Evolutionary conservation across 148 eudicot species (phyloP).

Genomic region (Silene latifolia): DNA sequence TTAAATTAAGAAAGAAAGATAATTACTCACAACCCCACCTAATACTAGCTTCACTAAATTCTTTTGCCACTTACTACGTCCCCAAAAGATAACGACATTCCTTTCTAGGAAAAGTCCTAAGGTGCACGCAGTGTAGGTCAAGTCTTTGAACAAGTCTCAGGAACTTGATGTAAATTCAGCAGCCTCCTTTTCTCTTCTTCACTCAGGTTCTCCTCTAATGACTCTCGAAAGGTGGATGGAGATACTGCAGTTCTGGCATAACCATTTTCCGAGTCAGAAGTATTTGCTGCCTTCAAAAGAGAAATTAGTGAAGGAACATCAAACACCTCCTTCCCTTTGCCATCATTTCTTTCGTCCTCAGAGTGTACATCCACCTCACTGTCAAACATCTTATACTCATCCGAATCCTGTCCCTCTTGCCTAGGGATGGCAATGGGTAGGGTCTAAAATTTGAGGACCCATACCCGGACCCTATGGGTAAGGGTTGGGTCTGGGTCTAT

Average conservation of each 20-base stretch:
- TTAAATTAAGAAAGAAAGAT: too few relatives aligned
- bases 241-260: slow-evolving; percentile 48
- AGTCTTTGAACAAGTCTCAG: slow-evolving; percentile 81
- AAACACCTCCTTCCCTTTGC: slow-evolving; percentile 68
- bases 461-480: too few relatives aligned
- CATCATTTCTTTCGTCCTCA: slow-evolving; percentile 70
- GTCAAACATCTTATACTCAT: slow-evolving; percentile 26
- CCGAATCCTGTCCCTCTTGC: neutral
- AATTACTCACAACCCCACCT: too few relatives aligned
- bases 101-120: too few relatives aligned
- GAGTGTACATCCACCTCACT: slow-evolving; percentile 78
- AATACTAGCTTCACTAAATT: too few relatives aligned
- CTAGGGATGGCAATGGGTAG: too few relatives aligned
- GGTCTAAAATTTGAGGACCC: too few relatives aligned
- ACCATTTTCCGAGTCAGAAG: slow-evolving; percentile 61
- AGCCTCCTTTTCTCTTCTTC: slow-evolving; percentile 73
- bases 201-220: slow-evolving; percentile 56
- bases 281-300: too few relatives aligned
- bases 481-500: too few relatives aligned
- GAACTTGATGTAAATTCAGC: slow-evolving; percentile 73
- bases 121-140: too few relatives aligned
- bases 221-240: slow-evolving; percentile 24
- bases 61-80: too few relatives aligned
- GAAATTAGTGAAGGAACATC: slow-evolving; percentile 82
- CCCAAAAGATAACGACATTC: too few relatives aligned